Percentiles rank a stretch among this genome's conserved stretches.
These are phyloP conservation scores for Fusarium illudens DNA, from an alignment of 2,329 filamentous ascomycete genomes.

Conservation along the genomic window DNA sequence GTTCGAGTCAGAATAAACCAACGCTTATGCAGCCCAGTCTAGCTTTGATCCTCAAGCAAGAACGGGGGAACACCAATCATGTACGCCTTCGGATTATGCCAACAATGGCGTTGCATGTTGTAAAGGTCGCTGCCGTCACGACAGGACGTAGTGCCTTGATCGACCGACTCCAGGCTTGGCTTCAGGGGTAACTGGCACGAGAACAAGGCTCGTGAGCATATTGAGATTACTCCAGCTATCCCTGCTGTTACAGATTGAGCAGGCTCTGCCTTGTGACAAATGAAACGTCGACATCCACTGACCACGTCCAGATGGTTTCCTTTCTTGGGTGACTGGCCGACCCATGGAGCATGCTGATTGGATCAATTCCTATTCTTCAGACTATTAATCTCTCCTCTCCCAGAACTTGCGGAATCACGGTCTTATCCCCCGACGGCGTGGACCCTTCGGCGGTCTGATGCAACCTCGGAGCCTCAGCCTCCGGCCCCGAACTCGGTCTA, in stretches of 20 bases:
- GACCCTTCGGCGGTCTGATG: not conserved
- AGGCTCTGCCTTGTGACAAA: not conserved
- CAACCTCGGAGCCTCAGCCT: conserved; percentile 20
- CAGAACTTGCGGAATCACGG: conserved; percentile 8
- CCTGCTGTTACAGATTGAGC: not conserved
- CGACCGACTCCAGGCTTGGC: not conserved
- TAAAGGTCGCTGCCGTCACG: not conserved
- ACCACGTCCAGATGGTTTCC: not conserved
- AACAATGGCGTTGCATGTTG: not conserved
- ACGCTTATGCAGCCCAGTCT: too few relatives aligned
- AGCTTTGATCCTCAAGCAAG: too few relatives aligned
- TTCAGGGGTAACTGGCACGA: not conserved
- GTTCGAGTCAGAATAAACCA: too few relatives aligned
- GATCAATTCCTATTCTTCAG: not conserved
- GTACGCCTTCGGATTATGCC: too few relatives aligned
- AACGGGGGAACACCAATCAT: too few relatives aligned
- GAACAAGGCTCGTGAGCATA: not conserved
- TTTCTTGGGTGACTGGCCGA: not conserved
- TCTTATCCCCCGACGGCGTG: conserved; percentile 14
- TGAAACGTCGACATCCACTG: not conserved
- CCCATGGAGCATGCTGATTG: not conserved
- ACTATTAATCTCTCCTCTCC: not conserved
- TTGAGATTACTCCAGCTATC: not conserved
- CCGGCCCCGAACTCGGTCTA: conserved; percentile 21
- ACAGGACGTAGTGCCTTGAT: not conserved